Percentiles rank a stretch among this genome's conserved stretches.
phyloP scores from a whole-genome alignment of 495 filamentous ascomycete species.

The Lasiosphaeria ovina region DNA sequence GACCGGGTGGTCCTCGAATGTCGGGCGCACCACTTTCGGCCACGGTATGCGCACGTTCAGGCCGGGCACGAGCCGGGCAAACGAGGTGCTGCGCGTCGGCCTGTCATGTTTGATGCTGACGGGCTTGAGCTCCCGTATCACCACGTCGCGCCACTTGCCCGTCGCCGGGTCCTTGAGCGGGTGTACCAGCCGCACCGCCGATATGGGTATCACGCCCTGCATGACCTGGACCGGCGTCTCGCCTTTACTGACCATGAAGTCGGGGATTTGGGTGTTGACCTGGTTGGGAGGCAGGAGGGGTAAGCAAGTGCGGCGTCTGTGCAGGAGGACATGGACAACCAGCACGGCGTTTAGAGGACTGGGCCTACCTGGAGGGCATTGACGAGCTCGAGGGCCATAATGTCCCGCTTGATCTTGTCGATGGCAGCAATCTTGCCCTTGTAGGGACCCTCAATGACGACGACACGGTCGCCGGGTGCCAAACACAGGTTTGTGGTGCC shows the following conservation, averaged over 20 bases:
- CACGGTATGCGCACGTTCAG: constrained; percentile 69
- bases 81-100: constrained; percentile 40
- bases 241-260: constrained; percentile 48
- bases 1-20: constrained; percentile 51
- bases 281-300: constrained; percentile 25
- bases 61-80: constrained; percentile 56
- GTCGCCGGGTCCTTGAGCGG: constrained; percentile 64
- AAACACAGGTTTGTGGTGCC: constrained; percentile 63
- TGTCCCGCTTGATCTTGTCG: constrained; percentile 51
- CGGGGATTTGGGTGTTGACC: constrained; percentile 58
- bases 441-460: constrained; percentile 69
- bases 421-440: constrained; percentile 79
- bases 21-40: constrained; percentile 52
- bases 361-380: constrained; percentile 65
- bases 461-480: constrained; percentile 69
- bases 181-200: constrained; percentile 75
- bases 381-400: constrained; percentile 59
- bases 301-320: not conserved
- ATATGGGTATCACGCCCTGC: constrained; percentile 58
- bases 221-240: constrained; percentile 43
- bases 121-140: constrained; percentile 66
- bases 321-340: not conserved
- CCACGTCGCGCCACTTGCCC: constrained; percentile 62
- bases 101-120: constrained; percentile 44
- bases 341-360: not conserved